These are phyloP conservation scores for Graphilbum sp. DNA, from an alignment of 2,329 filamentous ascomycete genomes.

Conservation along the genomic window DNA sequence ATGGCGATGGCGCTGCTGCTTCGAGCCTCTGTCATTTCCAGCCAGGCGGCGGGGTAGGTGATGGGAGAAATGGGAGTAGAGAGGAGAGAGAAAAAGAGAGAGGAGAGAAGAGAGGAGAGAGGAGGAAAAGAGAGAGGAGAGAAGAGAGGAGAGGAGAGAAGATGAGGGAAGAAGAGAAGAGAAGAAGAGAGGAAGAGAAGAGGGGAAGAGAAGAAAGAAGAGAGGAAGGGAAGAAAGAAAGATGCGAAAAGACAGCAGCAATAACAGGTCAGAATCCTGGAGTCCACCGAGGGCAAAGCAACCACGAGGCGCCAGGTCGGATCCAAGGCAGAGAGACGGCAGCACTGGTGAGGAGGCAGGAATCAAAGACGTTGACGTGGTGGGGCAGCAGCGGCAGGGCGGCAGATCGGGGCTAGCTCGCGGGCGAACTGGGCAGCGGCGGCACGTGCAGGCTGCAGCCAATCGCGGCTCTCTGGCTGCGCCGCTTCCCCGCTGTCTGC, in stretches of 20 bases:
- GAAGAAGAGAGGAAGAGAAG: background rate
- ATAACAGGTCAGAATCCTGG: background rate
- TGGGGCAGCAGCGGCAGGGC: no score
- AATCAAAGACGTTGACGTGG: background rate
- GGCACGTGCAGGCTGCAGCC: no score
- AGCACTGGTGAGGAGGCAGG: background rate
- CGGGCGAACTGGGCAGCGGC: no score
- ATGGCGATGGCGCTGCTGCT: constrained; percentile 25
- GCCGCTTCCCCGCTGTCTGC: no score
- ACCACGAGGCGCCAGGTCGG: background rate
- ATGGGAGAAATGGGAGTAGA: background rate
- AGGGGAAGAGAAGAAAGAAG: background rate
- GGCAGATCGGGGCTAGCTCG: no score
- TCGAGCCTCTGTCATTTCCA: constrained; percentile 12
- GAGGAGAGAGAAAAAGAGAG: background rate
- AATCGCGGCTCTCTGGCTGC: no score
- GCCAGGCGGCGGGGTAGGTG: background rate
- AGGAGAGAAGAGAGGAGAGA: background rate
- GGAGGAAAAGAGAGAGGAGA: background rate
- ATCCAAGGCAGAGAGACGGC: background rate
- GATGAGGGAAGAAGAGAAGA: no score
- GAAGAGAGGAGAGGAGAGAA: background rate
- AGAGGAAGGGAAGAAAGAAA: background rate
- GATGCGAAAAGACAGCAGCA: background rate
- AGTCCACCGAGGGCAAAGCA: no score